phyloP scores from a whole-genome alignment of 1,139 yeast species.

The Protomyces inundatus region DNA sequence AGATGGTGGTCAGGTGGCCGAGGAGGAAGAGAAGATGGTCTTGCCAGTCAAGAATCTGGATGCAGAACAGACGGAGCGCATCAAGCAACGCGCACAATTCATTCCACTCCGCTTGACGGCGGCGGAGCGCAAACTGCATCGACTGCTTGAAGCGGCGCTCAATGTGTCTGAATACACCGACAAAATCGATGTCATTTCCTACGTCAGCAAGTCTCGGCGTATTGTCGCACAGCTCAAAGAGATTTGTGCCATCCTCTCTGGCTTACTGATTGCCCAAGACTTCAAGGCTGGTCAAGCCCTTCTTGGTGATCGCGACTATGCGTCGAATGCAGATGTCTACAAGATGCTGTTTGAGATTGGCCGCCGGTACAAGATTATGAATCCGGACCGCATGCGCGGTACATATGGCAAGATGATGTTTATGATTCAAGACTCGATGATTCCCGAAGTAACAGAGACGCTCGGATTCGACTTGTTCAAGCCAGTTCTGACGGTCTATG shows the following conservation, averaged over 20 bases:
- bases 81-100: constrained; percentile 47
- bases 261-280: constrained; percentile 66
- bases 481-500: constrained; percentile 59
- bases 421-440: constrained; percentile 73
- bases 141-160: constrained; percentile 44
- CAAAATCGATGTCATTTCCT: constrained; percentile 60
- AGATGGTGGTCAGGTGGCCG: neutral
- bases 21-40: constrained; percentile 27
- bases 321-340: constrained; percentile 64
- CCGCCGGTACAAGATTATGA: constrained; percentile 70
- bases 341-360: constrained; percentile 65
- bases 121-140: constrained; percentile 60
- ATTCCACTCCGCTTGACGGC: constrained; percentile 61
- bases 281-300: constrained; percentile 60
- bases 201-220: constrained; percentile 58
- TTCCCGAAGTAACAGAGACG: constrained; percentile 60
- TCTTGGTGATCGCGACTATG: constrained; percentile 57
- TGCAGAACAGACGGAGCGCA: constrained; percentile 32
- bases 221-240: constrained; percentile 64
- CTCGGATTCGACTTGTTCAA: constrained; percentile 67
- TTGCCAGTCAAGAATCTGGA: constrained; percentile 34
- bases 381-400: constrained; percentile 70
- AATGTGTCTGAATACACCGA: constrained; percentile 73
- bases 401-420: constrained; percentile 69
- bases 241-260: constrained; percentile 68